Evolutionary conservation across 257 asterid genomes (phyloP).

Genomic region (Datura wrightii): DNA sequence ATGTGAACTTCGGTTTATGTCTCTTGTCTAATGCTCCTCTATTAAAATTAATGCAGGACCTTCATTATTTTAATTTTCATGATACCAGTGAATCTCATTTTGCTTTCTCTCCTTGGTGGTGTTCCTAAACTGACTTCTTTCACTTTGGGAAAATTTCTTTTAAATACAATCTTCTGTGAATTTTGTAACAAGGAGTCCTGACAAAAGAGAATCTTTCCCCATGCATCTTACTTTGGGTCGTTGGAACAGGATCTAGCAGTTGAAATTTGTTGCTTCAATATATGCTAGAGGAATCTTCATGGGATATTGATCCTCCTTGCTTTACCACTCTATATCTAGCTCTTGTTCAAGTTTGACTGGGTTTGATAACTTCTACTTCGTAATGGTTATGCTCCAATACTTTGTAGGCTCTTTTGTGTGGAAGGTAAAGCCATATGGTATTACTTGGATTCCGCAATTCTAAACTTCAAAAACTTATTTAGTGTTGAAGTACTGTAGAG

Average conservation of each 20-base stretch:
- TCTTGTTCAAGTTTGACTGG: constrained; percentile 24
- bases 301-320: background rate
- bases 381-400: constrained; percentile 16
- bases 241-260: background rate
- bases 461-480: background rate
- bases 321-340: background rate
- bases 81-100: background rate
- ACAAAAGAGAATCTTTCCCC: constrained; percentile 4
- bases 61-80: background rate
- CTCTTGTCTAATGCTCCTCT: background rate
- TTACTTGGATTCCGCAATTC: background rate
- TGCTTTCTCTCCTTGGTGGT: background rate
- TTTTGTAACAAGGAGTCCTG: background rate
- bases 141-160: constrained; percentile 1
- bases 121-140: background rate
- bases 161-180: background rate
- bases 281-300: constrained; percentile 13
- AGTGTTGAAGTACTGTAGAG: background rate
- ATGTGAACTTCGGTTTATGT: background rate
- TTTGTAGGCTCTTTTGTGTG: constrained; percentile 6
- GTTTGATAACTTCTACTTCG: background rate
- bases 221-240: constrained; percentile 15
- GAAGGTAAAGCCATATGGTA: background rate
- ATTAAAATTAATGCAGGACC: background rate
- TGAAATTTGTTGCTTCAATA: constrained; percentile 21